Percentiles rank a stretch among this genome's conserved stretches.
Conservation (phyloP, 108 stramenopile genomes). For the Craspedostauros australis region DNA sequence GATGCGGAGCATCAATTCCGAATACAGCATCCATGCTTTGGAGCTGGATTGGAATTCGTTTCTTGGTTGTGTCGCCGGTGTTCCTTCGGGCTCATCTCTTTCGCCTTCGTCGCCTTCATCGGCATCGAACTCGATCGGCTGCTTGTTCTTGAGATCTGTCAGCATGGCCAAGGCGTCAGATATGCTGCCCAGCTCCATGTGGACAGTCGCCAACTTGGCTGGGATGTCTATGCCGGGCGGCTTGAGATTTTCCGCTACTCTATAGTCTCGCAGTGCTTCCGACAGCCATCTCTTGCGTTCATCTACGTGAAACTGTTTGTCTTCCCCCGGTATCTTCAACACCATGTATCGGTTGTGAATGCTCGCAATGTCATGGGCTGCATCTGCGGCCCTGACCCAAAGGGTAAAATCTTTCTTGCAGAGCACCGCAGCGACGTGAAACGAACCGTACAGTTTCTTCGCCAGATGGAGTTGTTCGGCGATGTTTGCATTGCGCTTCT, state of each 20-base stretch:
- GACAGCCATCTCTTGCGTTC: constrained; percentile 49
- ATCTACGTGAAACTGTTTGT: constrained; percentile 15
- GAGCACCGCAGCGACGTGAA: constrained; percentile 72
- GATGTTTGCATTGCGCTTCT: constrained; percentile 13
- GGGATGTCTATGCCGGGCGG: constrained; percentile 78
- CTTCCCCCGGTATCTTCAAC: constrained; percentile 2
- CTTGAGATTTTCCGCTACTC: constrained; percentile 61
- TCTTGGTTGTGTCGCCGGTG: background rate
- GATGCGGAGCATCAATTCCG: constrained; percentile 77
- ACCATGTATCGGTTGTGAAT: constrained; percentile 26
- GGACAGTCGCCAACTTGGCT: constrained; percentile 60
- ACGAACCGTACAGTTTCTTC: constrained; percentile 72
- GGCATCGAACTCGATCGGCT: background rate
- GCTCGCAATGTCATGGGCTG: constrained; percentile 50
- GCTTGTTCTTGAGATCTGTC: constrained; percentile 59
- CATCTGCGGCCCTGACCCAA: constrained; percentile 78
- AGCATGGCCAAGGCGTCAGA: constrained; percentile 68
- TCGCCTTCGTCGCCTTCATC: background rate
- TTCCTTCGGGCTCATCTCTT: background rate
- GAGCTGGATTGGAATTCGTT: constrained; percentile 56
- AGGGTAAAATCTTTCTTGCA: constrained; percentile 73
- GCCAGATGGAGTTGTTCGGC: constrained; percentile 52
- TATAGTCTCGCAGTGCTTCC: constrained; percentile 65
- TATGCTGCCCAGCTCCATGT: constrained; percentile 65
- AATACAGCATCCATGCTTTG: constrained; percentile 71